phyloP scores from a whole-genome alignment of 257 asterid genomes.

The Linderniella brevidens region DNA sequence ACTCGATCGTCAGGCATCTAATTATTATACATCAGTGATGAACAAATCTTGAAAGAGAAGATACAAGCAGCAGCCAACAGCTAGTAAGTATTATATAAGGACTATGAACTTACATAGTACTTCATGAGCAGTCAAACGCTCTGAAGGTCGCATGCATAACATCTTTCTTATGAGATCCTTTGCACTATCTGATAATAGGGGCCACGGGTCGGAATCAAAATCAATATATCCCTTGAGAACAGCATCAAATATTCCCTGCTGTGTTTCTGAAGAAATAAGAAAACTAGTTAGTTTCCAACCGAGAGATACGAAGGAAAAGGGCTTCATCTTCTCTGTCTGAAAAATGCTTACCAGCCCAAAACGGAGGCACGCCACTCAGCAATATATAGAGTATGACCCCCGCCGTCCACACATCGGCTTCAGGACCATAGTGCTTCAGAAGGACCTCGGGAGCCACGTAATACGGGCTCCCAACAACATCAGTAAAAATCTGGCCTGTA shows the following conservation, averaged over 20 bases:
- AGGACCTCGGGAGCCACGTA: conserved; percentile 97
- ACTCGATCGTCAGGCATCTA: too few relatives aligned
- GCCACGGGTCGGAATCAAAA: conserved; percentile 83
- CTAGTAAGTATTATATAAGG: neutral
- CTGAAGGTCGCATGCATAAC: conserved; percentile 71
- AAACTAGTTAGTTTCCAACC: conserved; percentile 3
- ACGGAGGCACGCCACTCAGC: conserved; percentile 90
- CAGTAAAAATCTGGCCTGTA: conserved; percentile 79
- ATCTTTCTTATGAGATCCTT: conserved; percentile 68
- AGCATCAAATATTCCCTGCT: conserved; percentile 82
- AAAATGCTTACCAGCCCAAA: conserved; percentile 75
- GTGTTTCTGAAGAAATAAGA: conserved; percentile 44
- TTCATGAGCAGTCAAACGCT: conserved; percentile 65
- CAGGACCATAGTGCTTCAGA: conserved; percentile 78
- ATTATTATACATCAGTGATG: too few relatives aligned
- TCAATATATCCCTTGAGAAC: conserved; percentile 70
- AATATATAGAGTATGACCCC: conserved; percentile 82
- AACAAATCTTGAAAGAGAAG: too few relatives aligned
- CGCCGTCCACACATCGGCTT: conserved; percentile 95
- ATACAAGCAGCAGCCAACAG: conserved; percentile 7
- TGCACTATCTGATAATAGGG: conserved; percentile 62
- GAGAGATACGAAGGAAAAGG: too few relatives aligned
- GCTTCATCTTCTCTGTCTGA: too few relatives aligned
- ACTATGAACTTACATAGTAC: conserved; percentile 45
- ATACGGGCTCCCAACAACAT: conserved; percentile 95